Evolutionary conservation across 345 rosid species (phyloP).

Genomic region (Conringia planisiliqua): DNA sequence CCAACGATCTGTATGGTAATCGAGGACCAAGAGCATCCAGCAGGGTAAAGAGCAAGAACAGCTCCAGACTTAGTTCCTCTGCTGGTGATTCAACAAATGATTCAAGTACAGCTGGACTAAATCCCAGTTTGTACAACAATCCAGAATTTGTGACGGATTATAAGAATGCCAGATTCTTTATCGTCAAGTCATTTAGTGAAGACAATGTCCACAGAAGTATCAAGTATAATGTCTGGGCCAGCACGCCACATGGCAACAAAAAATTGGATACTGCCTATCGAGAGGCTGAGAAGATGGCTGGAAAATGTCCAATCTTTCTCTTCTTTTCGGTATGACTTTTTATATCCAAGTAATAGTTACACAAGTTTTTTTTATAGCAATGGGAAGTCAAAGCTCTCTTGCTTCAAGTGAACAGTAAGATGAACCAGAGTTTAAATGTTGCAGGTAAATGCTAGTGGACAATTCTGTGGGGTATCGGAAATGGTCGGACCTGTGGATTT

Average conservation of each 20-base stretch:
- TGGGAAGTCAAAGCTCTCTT: neutral
- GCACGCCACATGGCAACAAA: slow-evolving; percentile 75
- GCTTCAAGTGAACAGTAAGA: neutral
- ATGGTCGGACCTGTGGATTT: slow-evolving; percentile 73
- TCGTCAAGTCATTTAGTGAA: slow-evolving; percentile 78
- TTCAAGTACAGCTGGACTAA: slow-evolving; percentile 33
- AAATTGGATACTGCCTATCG: slow-evolving; percentile 63
- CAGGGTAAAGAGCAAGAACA: slow-evolving; percentile 43
- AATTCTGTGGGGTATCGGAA: slow-evolving; percentile 74
- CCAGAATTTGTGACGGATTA: slow-evolving; percentile 53
- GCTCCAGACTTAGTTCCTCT: slow-evolving; percentile 30
- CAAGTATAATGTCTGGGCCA: slow-evolving; percentile 70
- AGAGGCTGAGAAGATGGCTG: slow-evolving; percentile 51
- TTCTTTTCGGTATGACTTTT: slow-evolving; percentile 54
- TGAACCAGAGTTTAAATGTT: neutral
- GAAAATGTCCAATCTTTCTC: slow-evolving; percentile 54
- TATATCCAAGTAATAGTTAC: neutral
- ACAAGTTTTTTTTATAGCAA: neutral
- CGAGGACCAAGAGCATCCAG: slow-evolving; percentile 70
- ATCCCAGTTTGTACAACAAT: slow-evolving; percentile 41
- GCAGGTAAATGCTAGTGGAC: slow-evolving; percentile 82
- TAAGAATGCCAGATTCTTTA: slow-evolving; percentile 58
- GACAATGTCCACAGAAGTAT: slow-evolving; percentile 79
- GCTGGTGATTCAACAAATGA: slow-evolving; percentile 37
- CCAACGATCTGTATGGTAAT: slow-evolving; percentile 53